phyloP scores from a whole-genome alignment of 2,329 filamentous ascomycete genomes.

The Ascochyta viciae-villosae region DNA sequence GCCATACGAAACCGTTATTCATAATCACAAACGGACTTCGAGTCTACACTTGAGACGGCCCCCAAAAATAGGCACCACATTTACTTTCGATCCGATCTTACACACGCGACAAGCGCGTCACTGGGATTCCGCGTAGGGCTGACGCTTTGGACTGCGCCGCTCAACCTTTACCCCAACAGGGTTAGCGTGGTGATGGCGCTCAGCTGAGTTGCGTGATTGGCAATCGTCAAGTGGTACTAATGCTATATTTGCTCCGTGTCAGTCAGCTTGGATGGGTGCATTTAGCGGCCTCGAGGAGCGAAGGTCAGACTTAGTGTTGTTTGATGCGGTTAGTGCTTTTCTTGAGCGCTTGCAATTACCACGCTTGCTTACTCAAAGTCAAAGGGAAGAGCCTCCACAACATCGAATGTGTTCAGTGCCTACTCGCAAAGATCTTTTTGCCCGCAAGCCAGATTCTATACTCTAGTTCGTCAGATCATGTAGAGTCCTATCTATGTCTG shows the following conservation, averaged over 20 bases:
- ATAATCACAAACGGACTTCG: constrained; percentile 1
- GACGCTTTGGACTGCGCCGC: constrained; percentile 28
- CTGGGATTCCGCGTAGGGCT: constrained; percentile 31
- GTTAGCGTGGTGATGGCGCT: constrained; percentile 2
- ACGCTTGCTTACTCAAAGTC: background rate
- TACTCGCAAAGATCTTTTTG: too few species aligned
- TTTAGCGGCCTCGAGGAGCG: constrained; percentile 4
- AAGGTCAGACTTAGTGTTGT: background rate
- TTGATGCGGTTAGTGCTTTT: constrained; percentile 1
- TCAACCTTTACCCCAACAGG: constrained; percentile 25
- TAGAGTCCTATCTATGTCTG: too few species aligned
- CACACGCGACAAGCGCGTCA: constrained; percentile 39
- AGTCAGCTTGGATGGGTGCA: constrained; percentile 10
- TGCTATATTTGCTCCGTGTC: constrained; percentile 18
- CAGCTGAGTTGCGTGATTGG: constrained; percentile 10
- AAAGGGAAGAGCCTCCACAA: background rate
- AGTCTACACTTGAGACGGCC: constrained; percentile 10
- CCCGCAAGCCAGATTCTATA: too few species aligned
- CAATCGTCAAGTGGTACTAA: background rate
- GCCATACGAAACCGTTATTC: background rate
- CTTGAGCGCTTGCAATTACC: background rate
- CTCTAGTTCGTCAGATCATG: too few species aligned
- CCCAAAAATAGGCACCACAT: constrained; percentile 39
- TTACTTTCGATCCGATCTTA: constrained; percentile 11
- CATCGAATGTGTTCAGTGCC: background rate